Percentiles rank a stretch among this genome's conserved stretches.
Evolutionary conservation across 345 rosid species (phyloP).

Genomic region (Limnanthes douglasii): DNA sequence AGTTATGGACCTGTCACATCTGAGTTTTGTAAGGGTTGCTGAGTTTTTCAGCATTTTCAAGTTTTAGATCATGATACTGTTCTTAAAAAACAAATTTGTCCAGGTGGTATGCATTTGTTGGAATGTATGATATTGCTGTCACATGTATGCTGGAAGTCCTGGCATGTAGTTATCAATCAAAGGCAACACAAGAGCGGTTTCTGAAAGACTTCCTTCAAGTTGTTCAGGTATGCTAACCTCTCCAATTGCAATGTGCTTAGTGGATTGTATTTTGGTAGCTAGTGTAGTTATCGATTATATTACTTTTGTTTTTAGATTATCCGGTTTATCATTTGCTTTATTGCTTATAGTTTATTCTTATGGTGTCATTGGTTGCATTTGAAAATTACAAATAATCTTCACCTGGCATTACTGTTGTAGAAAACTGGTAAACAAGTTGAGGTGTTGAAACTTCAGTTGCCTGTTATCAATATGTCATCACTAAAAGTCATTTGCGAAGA

Average conservation of each 20-base stretch:
- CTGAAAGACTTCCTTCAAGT: slow-evolving; percentile 69
- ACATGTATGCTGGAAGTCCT: slow-evolving; percentile 67
- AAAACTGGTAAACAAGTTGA: slow-evolving; percentile 80
- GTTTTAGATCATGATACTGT: slow-evolving; percentile 5
- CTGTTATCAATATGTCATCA: slow-evolving; percentile 60
- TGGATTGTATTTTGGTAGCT: slow-evolving; percentile 5
- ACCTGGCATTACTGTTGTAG: slow-evolving; percentile 24
- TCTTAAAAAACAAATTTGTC: slow-evolving; percentile 8
- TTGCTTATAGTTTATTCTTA: neutral
- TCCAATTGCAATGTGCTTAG: slow-evolving; percentile 9
- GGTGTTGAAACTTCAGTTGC: slow-evolving; percentile 61
- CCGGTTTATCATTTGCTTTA: slow-evolving; percentile 3
- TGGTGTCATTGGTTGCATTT: slow-evolving; percentile 2
- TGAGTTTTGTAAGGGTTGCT: slow-evolving; percentile 6
- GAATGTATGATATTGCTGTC: slow-evolving; percentile 81
- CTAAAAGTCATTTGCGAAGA: slow-evolving; percentile 81
- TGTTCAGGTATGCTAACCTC: slow-evolving; percentile 41
- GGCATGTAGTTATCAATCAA: slow-evolving; percentile 75
- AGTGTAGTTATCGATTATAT: too few species aligned
- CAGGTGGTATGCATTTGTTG: slow-evolving; percentile 92
- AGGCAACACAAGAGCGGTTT: slow-evolving; percentile 80
- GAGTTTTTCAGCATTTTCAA: neutral
- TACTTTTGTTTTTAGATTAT: too few species aligned
- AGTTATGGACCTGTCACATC: slow-evolving; percentile 17
- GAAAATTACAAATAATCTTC: too few species aligned